phyloP scores from a whole-genome alignment of 108 stramenopile genomes.

The Bacterosira constricta region DNA sequence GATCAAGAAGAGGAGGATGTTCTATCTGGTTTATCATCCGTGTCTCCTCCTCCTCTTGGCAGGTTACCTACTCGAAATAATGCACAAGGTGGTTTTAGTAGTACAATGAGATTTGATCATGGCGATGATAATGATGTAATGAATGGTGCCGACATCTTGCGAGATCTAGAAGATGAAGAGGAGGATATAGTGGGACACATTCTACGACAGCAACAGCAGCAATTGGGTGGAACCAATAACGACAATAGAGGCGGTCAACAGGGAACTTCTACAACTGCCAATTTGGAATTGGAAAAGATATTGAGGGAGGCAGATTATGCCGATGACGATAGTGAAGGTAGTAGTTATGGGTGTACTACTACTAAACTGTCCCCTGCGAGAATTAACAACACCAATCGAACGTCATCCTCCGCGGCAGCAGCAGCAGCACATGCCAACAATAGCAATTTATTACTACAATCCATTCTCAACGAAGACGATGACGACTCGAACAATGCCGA shows the following conservation, averaged over 20 bases:
- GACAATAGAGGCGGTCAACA: no score
- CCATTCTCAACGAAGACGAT: slow-evolving; percentile 70
- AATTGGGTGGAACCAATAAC: no score
- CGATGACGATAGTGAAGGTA: slow-evolving; percentile 11
- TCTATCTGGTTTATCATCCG: no score
- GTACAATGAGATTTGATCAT: no score
- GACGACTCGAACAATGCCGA: slow-evolving; percentile 57
- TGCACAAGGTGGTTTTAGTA: no score
- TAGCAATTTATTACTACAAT: slow-evolving; percentile 63
- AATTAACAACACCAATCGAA: no score
- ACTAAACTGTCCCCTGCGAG: no score
- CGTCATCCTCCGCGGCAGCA: not conserved
- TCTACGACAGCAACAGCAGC: not conserved
- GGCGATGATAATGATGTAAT: no score
- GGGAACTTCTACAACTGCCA: not conserved
- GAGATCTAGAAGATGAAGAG: not conserved
- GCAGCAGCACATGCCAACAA: slow-evolving; percentile 25
- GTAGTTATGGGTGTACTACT: not conserved
- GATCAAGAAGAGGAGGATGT: no score
- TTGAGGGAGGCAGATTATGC: slow-evolving; percentile 68
- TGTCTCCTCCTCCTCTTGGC: no score
- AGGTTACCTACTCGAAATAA: no score
- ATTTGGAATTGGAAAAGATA: slow-evolving; percentile 77
- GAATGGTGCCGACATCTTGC: no score
- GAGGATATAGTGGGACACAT: not conserved